Base-by-base conservation (phyloP, 1,284 basidiomycete species). In the Puccinia triticina region DNA sequence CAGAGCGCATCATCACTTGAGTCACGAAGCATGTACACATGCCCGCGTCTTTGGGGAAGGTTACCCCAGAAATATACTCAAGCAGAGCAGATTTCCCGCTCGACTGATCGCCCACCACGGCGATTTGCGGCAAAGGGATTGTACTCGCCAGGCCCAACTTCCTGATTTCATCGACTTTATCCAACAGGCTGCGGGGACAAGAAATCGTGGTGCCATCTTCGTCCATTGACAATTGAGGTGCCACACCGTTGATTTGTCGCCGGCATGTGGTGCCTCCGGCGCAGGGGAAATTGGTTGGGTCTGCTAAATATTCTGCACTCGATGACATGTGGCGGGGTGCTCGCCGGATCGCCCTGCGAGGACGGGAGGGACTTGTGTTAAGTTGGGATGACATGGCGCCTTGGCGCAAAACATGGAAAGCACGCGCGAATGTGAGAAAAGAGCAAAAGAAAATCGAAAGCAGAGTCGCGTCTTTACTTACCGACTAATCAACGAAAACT, bases 11-110 rank as follows among this genome's bases (percentile, higher is more conserved):
- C 0, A 96, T 98, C 82, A 99, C 91, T 87, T 99, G 97, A 85
- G 99, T 98, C 0, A 97, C 96, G 73, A 97, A 92, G 1, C 96
- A 93, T 0, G 96, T 99, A 64, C 98, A 96, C 96, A 99, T 99
- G 88, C 98, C 99, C 88, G 95, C 93, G 82, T 97, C 96, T 88
- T 99, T 99, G 57, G 96, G 97, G 88, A 99, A 99, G 87, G 98
- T 95, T 84, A 98, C 94, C 0, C 96, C 96, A 29, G 99, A 96
- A 84, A 99, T 94, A 1, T 96, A 93, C 88, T 99, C 96, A 78
- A 99, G 89, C 0, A 99, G 96, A 32, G 94, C 95, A 85, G 94
- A 96, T 90, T 99, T 99, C 8, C 96, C 96, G 3, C 94, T 96
- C 87, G 95, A 97, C 88, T 99, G 96, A 86, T 94, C 96, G 18